phyloP scores from a whole-genome alignment of 73 alveolate species.

The Tetrahymena malaccensis region DNA sequence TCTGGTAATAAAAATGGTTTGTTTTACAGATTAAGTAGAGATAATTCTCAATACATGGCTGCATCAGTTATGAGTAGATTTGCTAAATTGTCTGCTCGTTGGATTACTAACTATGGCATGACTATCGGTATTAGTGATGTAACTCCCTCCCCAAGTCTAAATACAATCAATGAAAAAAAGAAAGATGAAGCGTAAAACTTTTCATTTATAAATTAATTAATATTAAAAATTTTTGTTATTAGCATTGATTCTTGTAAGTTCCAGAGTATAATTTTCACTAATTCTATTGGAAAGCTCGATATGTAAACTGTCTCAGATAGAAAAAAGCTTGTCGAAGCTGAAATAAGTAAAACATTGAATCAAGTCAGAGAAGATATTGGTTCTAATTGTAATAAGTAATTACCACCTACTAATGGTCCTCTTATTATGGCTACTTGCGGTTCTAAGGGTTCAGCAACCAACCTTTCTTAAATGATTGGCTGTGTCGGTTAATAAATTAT shows the following conservation, averaged over 20 bases:
- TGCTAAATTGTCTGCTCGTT: constrained; percentile 93
- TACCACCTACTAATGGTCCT: constrained; percentile 75
- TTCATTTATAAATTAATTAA: background rate
- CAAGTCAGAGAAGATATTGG: constrained; percentile 61
- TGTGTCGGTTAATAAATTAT: constrained; percentile 97
- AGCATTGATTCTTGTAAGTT: constrained; percentile 68
- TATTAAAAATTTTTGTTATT: constrained; percentile 57
- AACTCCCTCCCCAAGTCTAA: constrained; percentile 50
- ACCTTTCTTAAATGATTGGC: constrained; percentile 98
- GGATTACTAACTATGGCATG: constrained; percentile 96
- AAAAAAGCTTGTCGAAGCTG: background rate
- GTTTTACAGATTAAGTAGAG: constrained; percentile 82
- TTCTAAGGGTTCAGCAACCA: constrained; percentile 93
- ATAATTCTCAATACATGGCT: constrained; percentile 79
- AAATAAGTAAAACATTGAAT: constrained; percentile 22
- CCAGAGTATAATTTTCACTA: constrained; percentile 39
- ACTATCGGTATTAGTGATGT: constrained; percentile 97
- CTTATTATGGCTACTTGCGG: constrained; percentile 97
- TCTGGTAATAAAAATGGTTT: constrained; percentile 85
- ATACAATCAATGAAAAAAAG: background rate
- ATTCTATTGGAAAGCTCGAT: background rate
- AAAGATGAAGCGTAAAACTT: background rate
- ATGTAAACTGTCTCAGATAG: background rate
- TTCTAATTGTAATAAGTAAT: constrained; percentile 35
- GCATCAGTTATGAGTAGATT: constrained; percentile 96